Evolutionary conservation across 305 asterid genomes (phyloP).

Genomic region (Solanum aculeatissimum): DNA sequence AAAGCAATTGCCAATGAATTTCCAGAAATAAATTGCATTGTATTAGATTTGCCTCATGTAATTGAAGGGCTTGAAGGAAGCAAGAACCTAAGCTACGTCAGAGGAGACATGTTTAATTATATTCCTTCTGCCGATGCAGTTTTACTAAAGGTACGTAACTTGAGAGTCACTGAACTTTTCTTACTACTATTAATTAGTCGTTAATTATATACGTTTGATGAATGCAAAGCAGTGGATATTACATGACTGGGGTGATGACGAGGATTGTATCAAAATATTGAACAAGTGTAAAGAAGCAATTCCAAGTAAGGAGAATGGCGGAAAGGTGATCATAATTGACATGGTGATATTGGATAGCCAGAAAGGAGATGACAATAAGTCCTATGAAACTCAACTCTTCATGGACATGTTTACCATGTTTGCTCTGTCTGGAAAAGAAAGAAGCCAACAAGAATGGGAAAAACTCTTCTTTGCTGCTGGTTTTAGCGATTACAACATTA

Average conservation of each 20-base stretch:
- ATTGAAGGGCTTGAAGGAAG: not conserved
- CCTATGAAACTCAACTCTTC: not conserved
- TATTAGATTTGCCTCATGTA: not conserved
- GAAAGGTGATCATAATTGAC: not conserved
- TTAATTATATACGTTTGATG: not conserved
- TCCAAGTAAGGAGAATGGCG: not conserved
- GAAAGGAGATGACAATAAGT: not conserved
- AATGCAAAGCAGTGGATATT: not conserved
- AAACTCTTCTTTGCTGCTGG: slow-evolving; percentile 6
- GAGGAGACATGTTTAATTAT: slow-evolving; percentile 1
- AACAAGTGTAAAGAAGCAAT: slow-evolving; percentile 3
- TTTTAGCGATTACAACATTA: not conserved
- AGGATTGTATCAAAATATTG: not conserved
- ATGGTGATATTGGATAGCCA: not conserved
- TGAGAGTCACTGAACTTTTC: not conserved
- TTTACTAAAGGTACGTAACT: not conserved
- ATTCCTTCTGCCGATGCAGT: slow-evolving; percentile 1
- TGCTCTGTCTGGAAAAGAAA: not conserved
- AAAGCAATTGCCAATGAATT: not conserved
- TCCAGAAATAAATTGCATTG: not conserved
- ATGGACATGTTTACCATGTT: not conserved
- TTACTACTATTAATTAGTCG: not conserved
- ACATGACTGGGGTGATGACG: slow-evolving; percentile 5
- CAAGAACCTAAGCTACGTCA: not conserved
- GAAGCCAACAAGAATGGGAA: not conserved